Percentiles rank a stretch among this genome's conserved stretches.
These are phyloP conservation scores for Salix koriyanagi DNA, from an alignment of 345 rosid species.

Conservation along the genomic window DNA sequence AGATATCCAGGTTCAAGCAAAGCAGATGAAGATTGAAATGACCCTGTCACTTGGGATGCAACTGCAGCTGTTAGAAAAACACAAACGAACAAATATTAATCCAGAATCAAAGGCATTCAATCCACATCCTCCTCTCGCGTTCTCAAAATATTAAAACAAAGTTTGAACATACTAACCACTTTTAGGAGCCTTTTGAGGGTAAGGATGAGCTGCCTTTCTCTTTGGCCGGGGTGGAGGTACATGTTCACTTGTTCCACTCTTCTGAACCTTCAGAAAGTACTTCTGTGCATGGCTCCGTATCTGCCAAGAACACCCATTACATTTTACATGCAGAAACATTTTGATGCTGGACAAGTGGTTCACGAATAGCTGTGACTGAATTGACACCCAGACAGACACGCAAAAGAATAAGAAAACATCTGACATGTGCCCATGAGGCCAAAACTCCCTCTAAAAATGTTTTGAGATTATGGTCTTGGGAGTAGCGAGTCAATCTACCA, in stretches of 20 bases:
- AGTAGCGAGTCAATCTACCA: not conserved
- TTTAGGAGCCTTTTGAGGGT: conserved; percentile 88
- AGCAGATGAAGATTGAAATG: conserved; percentile 46
- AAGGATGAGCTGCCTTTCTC: conserved; percentile 89
- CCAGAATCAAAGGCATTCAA: conserved; percentile 9
- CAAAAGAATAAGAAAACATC: not conserved
- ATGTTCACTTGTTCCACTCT: conserved; percentile 76
- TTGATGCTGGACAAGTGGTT: not conserved
- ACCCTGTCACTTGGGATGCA: conserved; percentile 38
- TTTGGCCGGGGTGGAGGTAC: conserved; percentile 97
- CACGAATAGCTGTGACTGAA: not conserved
- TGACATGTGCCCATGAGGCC: not conserved
- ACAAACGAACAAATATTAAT: conserved; percentile 11
- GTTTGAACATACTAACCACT: conserved; percentile 34
- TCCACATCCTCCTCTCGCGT: not conserved
- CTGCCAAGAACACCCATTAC: conserved; percentile 40
- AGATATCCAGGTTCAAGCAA: conserved; percentile 44
- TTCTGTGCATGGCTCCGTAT: conserved; percentile 97
- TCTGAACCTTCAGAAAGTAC: conserved; percentile 86
- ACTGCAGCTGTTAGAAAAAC: conserved; percentile 34
- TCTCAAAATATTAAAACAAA: not conserved
- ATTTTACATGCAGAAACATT: conserved; percentile 12
- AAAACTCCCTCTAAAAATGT: not conserved
- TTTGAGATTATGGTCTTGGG: not conserved
- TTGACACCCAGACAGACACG: not conserved